Conservation (phyloP, 495 filamentous ascomycete genomes). For the Penicillium alfredii region DNA sequence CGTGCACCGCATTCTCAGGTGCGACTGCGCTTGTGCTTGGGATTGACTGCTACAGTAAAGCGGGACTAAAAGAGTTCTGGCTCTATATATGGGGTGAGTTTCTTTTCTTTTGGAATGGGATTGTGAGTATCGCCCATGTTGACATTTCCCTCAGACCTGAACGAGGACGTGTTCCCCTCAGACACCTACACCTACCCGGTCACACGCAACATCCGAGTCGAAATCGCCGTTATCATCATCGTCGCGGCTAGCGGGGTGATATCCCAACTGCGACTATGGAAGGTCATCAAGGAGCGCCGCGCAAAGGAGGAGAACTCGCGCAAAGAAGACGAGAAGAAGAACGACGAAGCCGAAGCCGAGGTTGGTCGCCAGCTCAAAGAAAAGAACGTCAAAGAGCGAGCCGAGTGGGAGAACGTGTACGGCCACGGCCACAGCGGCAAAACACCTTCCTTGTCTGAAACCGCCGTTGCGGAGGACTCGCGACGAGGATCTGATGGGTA, state of each 20-base stretch:
- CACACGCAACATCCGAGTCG: slow-evolving; percentile 79
- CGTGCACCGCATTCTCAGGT: slow-evolving; percentile 70
- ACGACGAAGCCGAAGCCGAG: slow-evolving; percentile 66
- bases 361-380: slow-evolving; percentile 63
- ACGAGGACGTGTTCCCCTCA: slow-evolving; percentile 72
- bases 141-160: slow-evolving; percentile 50
- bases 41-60: slow-evolving; percentile 85
- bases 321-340: slow-evolving; percentile 50
- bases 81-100: slow-evolving; percentile 79
- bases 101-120: too few species aligned
- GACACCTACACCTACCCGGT: slow-evolving; percentile 72
- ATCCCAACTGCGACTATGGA: slow-evolving; percentile 84
- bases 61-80: slow-evolving; percentile 94
- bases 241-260: slow-evolving; percentile 68
- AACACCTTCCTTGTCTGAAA: slow-evolving; percentile 19
- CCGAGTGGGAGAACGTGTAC: slow-evolving; percentile 77
- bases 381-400: slow-evolving; percentile 57
- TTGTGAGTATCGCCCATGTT: neutral
- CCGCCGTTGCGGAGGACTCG: slow-evolving; percentile 27
- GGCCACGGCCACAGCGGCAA: slow-evolving; percentile 33
- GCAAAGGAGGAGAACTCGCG: slow-evolving; percentile 52
- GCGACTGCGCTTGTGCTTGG: slow-evolving; percentile 73
- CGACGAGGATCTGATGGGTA: slow-evolving; percentile 21
- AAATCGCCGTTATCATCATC: slow-evolving; percentile 72
- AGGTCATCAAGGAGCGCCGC: slow-evolving; percentile 69